Evolutionary conservation across 2,329 filamentous ascomycete genomes (phyloP).

Genomic region (Aspergillus fructus): DNA sequence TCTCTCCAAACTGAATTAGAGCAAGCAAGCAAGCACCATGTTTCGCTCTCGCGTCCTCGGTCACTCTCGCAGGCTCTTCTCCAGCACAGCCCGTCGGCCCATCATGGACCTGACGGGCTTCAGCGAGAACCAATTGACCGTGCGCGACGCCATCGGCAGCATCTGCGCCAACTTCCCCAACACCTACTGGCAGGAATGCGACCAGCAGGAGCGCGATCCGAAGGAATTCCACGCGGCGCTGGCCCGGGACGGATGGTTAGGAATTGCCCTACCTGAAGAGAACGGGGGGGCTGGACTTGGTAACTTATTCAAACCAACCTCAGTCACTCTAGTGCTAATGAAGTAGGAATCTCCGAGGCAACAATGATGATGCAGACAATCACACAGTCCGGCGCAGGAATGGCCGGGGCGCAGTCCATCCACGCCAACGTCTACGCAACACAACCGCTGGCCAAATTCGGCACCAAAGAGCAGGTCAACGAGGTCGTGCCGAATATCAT

Average conservation of each 20-base stretch:
- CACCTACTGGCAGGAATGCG: constrained; percentile 71
- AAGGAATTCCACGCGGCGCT: constrained; percentile 73
- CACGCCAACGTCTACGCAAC: constrained; percentile 60
- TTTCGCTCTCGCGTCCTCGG: background rate
- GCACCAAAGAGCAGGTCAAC: constrained; percentile 62
- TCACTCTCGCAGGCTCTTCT: constrained; percentile 24
- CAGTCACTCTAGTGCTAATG: background rate
- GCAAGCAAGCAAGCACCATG: background rate
- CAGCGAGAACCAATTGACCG: constrained; percentile 69
- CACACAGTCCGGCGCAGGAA: constrained; percentile 71
- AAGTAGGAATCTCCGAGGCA: constrained; percentile 66
- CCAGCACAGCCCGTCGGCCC: constrained; percentile 28
- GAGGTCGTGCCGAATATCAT: constrained; percentile 70
- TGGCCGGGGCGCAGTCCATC: constrained; percentile 64
- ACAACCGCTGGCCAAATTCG: constrained; percentile 72
- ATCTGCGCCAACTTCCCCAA: constrained; percentile 71
- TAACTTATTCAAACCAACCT: background rate
- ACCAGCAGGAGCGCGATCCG: constrained; percentile 69
- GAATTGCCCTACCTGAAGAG: constrained; percentile 73
- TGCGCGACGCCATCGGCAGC: constrained; percentile 67
- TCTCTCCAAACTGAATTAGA: too few relatives aligned
- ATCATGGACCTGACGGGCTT: constrained; percentile 75
- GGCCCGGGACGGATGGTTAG: constrained; percentile 75
- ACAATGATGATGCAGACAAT: constrained; percentile 88
- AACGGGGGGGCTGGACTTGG: constrained; percentile 72